Evolutionary conservation across 2,329 filamentous ascomycete species (phyloP).

Genomic region (Drechslera avenae): DNA sequence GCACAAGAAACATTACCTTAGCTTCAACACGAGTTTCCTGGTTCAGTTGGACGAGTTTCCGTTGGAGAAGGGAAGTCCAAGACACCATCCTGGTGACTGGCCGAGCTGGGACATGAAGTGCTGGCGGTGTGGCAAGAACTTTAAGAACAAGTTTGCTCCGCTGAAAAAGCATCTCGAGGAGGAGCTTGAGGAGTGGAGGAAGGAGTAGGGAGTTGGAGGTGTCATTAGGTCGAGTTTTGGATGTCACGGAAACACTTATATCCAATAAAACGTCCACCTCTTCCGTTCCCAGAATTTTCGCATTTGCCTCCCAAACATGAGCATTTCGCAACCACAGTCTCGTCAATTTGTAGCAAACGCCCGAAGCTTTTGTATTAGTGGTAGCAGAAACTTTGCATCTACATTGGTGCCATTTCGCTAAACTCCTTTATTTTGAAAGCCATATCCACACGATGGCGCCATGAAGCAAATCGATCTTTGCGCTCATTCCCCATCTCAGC

Average conservation of each 20-base stretch:
- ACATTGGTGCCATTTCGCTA: background rate
- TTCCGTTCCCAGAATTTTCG: too few relatives aligned
- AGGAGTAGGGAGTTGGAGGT: conserved; percentile 18
- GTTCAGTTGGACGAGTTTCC: conserved; percentile 81
- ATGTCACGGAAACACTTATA: too few relatives aligned
- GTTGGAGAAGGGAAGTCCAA: conserved; percentile 66
- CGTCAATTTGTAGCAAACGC: too few relatives aligned
- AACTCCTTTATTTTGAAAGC: too few relatives aligned
- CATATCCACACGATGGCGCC: too few relatives aligned
- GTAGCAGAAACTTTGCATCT: background rate
- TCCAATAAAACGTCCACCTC: too few relatives aligned
- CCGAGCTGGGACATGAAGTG: conserved; percentile 71
- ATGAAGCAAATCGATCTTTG: too few relatives aligned
- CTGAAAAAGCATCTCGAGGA: conserved; percentile 75
- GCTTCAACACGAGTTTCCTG: conserved; percentile 85
- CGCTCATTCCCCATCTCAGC: conserved; percentile 11
- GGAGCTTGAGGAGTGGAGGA: conserved; percentile 78
- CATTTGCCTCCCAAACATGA: too few relatives aligned
- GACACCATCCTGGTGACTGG: conserved; percentile 66
- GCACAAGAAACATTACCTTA: conserved; percentile 89
- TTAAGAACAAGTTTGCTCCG: conserved; percentile 73
- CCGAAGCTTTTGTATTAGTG: too few relatives aligned
- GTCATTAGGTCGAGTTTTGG: too few relatives aligned
- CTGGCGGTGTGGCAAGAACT: conserved; percentile 81
- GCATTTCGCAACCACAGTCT: too few relatives aligned